A percentile compares a stretch with the other conserved stretches of the same genome.
These are phyloP conservation scores for Petasospora fabianii DNA, from an alignment of 1,139 yeast genomes.

Conservation along the genomic window DNA sequence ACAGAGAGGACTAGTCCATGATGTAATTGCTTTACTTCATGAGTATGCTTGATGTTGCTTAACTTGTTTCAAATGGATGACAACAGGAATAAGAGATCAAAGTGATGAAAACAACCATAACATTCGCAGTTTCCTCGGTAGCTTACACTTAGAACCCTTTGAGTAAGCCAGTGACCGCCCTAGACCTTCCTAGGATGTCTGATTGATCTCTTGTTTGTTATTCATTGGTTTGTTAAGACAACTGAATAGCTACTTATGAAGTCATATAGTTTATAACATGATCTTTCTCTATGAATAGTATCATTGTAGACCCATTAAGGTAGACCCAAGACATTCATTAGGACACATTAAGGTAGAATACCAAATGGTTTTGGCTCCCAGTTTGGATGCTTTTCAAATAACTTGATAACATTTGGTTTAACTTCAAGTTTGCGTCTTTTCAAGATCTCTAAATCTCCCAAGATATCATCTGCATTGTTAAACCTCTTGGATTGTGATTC, in stretches of 20 bases:
- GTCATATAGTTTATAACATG: background rate
- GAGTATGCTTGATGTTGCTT: background rate
- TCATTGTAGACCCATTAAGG: no score
- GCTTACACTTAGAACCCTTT: slow-evolving; percentile 82
- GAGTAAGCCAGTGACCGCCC: slow-evolving; percentile 81
- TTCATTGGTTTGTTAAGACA: background rate
- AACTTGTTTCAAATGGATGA: no score
- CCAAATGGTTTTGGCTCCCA: slow-evolving; percentile 52
- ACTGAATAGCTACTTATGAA: no score
- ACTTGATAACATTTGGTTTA: slow-evolving; percentile 8
- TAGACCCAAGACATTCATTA: no score
- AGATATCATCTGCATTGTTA: slow-evolving; percentile 21
- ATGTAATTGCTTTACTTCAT: slow-evolving; percentile 3
- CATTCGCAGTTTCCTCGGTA: slow-evolving; percentile 98
- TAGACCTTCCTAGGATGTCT: slow-evolving; percentile 62
- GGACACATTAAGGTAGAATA: slow-evolving; percentile 12
- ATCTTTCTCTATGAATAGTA: background rate
- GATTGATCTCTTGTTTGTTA: slow-evolving; percentile 31
- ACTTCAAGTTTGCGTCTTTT: slow-evolving; percentile 26
- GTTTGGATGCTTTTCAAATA: slow-evolving; percentile 31
- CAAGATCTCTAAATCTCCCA: slow-evolving; percentile 29
- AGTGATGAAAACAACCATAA: slow-evolving; percentile 76
- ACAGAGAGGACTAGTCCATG: slow-evolving; percentile 19
- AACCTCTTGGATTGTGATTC: slow-evolving; percentile 9
- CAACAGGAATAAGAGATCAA: no score